Evolutionary conservation across 805 yeast species (phyloP), one percentile per base, ranked within the genome.

Genomic region (Dipodascopsis uninucleata): DNA sequence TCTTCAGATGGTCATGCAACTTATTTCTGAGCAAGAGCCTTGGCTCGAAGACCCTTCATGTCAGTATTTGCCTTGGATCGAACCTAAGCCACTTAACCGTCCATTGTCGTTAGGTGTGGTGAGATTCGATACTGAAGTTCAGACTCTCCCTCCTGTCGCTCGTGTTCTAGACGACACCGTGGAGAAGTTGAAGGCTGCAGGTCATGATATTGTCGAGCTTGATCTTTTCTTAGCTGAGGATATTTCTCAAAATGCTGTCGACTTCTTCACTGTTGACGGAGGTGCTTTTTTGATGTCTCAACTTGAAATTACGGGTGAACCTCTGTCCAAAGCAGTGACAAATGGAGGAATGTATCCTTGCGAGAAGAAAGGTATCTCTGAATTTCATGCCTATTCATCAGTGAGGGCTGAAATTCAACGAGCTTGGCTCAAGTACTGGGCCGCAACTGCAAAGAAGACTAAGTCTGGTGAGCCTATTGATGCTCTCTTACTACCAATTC

Each of bases 1-100:
- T 63, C 64, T 82, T 52, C 87, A 82, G 17, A 64, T 77, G 45
- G 79, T 79, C 68, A 82, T 82, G 88, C 71, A 76, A 45, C 36
- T 49, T 10, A 40, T 58, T 17, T 32, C 55, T 7, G 57, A 41
- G 3, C 47, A 70, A 8, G 49, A 70, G 29, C 71, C 73, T n/a
- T 71, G 75, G 75, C 57, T 58, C 37, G 52, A 60, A 6, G 75
- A 71, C 54, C 72, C 69, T 26, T 66, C 70, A 59, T 60, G 71
- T 48, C 52, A 75, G 22, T 77, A 77, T 28, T 56, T 77, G 45
- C 72, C 74, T 3, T 79, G 84, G 84, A 71, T 72, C 59, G 75
- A 74, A 12, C 52, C 53, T 4, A 31, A 31, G 23, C 49, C 48
- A 7, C 42, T 42, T 23, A 44, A 41, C n/a, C 39, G 53, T 7